Evolutionary conservation across 768 basidiomycete genomes (phyloP).

Genomic region (Psilocybe cyanescens): DNA sequence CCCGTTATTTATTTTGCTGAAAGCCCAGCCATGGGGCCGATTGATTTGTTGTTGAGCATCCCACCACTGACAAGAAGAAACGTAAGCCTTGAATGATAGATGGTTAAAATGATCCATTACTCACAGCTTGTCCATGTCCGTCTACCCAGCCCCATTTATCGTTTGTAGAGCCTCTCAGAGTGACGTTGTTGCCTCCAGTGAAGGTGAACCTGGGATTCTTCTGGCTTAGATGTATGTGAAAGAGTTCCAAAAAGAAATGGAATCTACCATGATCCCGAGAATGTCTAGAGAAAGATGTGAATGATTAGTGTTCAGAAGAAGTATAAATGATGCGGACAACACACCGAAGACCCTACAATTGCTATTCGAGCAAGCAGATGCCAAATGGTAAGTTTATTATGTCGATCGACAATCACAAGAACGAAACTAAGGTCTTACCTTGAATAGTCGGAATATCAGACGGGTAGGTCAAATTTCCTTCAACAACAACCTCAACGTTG

Average conservation of each 20-base stretch:
- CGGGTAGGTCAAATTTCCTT: constrained; percentile 63
- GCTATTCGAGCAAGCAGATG: constrained; percentile 26
- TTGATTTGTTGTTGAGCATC: constrained; percentile 53
- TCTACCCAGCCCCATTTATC: constrained; percentile 70
- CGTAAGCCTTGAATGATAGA: neutral
- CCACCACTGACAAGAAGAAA: constrained; percentile 52
- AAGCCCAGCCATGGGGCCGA: constrained; percentile 58
- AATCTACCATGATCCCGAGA: constrained; percentile 47
- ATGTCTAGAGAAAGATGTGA: constrained; percentile 31
- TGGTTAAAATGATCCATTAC: constrained; percentile 7
- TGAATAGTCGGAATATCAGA: constrained; percentile 54
- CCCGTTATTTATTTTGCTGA: constrained; percentile 55
- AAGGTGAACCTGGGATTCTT: constrained; percentile 50
- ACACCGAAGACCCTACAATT: constrained; percentile 48
- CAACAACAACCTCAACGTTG: constrained; percentile 59
- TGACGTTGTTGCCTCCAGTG: constrained; percentile 59
- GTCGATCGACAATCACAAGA: no score
- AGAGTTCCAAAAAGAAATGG: no score
- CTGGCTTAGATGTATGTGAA: neutral
- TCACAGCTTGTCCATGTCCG: constrained; percentile 57
- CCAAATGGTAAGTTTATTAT: neutral
- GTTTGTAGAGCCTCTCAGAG: constrained; percentile 56
- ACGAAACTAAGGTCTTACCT: constrained; percentile 29
- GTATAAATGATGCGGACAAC: neutral
- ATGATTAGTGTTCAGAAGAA: neutral